Evolutionary conservation across 2,329 filamentous ascomycete species (phyloP).

Genomic region (Domatiomyces catenatus): DNA sequence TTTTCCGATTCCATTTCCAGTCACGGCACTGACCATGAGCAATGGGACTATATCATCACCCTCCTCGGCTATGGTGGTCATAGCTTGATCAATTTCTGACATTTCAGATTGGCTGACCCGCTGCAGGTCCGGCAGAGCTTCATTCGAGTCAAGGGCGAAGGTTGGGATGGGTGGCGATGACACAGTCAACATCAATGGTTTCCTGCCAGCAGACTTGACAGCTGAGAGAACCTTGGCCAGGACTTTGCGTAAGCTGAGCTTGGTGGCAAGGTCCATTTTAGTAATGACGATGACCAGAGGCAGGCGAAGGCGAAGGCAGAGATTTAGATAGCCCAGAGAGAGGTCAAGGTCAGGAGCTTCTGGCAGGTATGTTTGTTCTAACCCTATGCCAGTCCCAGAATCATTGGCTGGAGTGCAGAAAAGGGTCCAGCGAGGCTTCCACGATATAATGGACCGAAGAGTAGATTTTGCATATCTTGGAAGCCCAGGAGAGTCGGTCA

Average conservation of each 20-base stretch:
- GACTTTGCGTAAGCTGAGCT: constrained; percentile 50
- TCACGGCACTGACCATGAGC: constrained; percentile 71
- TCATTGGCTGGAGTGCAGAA: constrained; percentile 76
- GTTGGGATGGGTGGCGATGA: constrained; percentile 1
- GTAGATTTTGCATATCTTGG: constrained; percentile 80
- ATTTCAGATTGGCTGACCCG: constrained; percentile 42
- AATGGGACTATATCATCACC: constrained; percentile 55
- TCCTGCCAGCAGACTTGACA: constrained; percentile 59
- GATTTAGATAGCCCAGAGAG: constrained; percentile 62
- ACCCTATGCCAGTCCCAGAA: constrained; percentile 31
- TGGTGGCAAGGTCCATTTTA: constrained; percentile 76
- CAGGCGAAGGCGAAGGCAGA: constrained; percentile 66
- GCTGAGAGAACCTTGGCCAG: constrained; percentile 59
- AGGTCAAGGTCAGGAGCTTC: constrained; percentile 40
- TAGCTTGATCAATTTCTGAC: constrained; percentile 41
- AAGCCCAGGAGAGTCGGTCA: constrained; percentile 85
- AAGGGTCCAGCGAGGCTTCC: constrained; percentile 87
- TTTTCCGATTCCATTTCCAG: constrained; percentile 64
- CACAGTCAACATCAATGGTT: constrained; percentile 51
- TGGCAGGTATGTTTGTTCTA: constrained; percentile 33
- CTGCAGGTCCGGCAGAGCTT: constrained; percentile 38
- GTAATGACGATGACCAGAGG: constrained; percentile 74
- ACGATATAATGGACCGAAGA: constrained; percentile 77
- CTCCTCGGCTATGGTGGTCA: constrained; percentile 27
- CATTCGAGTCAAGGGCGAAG: constrained; percentile 27